A percentile compares a stretch with the other conserved stretches of the same genome.
Conservation (phyloP, 2,329 filamentous ascomycete species). For the Orbilia ellipsospora region DNA sequence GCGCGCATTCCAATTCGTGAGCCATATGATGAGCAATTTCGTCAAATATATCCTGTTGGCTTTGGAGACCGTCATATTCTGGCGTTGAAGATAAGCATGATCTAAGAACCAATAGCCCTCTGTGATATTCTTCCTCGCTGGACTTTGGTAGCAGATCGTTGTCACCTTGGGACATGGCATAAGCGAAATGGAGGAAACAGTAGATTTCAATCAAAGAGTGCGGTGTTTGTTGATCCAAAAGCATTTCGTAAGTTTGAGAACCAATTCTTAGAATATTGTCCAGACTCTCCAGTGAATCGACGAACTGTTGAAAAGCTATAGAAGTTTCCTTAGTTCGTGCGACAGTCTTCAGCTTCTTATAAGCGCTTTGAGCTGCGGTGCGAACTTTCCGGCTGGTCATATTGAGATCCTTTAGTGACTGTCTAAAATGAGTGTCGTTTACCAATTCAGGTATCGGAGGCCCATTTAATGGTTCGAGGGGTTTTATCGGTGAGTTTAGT, state of each 20-base stretch:
- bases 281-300: constrained; percentile 40
- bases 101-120: constrained; percentile 41
- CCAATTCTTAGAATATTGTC: constrained; percentile 49
- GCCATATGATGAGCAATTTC: constrained; percentile 53
- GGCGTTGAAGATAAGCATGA: constrained; percentile 44
- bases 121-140: constrained; percentile 40
- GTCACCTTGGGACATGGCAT: constrained; percentile 53
- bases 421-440: constrained; percentile 29
- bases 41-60: constrained; percentile 51
- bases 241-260: constrained; percentile 48
- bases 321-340: constrained; percentile 39
- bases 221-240: constrained; percentile 47
- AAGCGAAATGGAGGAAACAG: constrained; percentile 54
- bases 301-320: constrained; percentile 40
- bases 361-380: constrained; percentile 41
- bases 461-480: neutral
- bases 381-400: constrained; percentile 43
- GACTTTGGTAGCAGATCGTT: constrained; percentile 41
- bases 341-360: constrained; percentile 48
- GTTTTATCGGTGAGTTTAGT: neutral
- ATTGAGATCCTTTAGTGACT: constrained; percentile 30
- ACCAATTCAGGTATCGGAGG: constrained; percentile 1
- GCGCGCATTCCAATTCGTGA: constrained; percentile 50
- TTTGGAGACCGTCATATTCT: constrained; percentile 45
- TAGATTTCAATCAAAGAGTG: constrained; percentile 53